Base-by-base conservation (phyloP, 2,329 filamentous ascomycete genomes). In the Chrysoporthe austroafricana region DNA sequence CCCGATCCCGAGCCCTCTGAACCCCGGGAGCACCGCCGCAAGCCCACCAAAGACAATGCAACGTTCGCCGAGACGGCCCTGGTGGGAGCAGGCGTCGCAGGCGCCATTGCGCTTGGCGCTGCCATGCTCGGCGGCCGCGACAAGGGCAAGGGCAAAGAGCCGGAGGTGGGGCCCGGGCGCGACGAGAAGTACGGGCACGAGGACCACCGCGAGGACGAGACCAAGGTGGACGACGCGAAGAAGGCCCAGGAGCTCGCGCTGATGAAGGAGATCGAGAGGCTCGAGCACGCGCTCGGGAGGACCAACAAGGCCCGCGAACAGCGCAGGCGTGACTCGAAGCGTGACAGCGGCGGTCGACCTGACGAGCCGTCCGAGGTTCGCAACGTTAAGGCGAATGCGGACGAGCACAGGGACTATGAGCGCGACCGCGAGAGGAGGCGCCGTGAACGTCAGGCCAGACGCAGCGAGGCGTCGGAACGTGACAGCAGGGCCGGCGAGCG, bases 61-160 rank as follows among this genome's bases (percentile, higher is more conserved):
- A 77, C 76, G 36, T 75, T 83, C 64, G 79, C 78, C n/a, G 78
- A 80, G 72, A 77, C 79, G 61, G 83, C 83, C n/a, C 79, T 83
- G 16, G 79, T 80, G 39, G 84, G 81, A 26, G 79, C 83, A 54
- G 82, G 82, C 42, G 85, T 82, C 34, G 83, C 83, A 4, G 82
- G 82, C 42, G 85, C 82, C 32, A 83, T 83, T 2, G 83, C 82
- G 11, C 61, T 69, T 21, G 84, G 84, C 16, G 84, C 82, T 52
- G 79, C 79, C 34, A 78, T 83, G 61, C 78, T 80, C 18, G 78
- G 81, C 62, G 77, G 80, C 14, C 75, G 74, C 60, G 72, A 74
- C 48, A 73, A 75, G 54, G 75, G 73, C 16, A 73, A 75, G 43
- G 72, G 74, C 54, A 65, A 71, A 36, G 74, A 73, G 44, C 68